phyloP scores from a whole-genome alignment of 768 basidiomycete genomes.

The Mrakia gelida region DNA sequence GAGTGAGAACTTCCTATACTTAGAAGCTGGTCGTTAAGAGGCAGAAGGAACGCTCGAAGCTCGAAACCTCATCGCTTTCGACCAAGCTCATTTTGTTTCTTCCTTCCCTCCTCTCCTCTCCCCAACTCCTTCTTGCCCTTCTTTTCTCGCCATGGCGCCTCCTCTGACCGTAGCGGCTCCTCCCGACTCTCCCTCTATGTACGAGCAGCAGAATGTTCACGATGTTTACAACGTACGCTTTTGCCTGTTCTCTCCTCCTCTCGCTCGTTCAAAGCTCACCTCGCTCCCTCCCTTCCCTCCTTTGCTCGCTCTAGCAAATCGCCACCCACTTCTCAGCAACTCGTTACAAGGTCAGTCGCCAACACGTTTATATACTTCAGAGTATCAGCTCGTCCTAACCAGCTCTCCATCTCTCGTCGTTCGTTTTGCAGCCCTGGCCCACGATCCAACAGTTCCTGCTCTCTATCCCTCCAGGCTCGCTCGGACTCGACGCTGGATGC shows the following conservation, averaged over 20 bases:
- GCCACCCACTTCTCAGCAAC: slow-evolving; percentile 83
- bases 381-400: too few relatives aligned
- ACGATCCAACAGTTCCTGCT: slow-evolving; percentile 71
- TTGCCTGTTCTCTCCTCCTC: not conserved
- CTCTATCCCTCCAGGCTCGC: slow-evolving; percentile 65
- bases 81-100: not conserved
- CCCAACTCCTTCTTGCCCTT: not conserved
- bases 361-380: too few relatives aligned
- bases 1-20: too few relatives aligned
- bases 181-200: slow-evolving; percentile 38
- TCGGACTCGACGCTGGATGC: slow-evolving; percentile 91
- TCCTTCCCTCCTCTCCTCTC: not conserved
- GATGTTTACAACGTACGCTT: slow-evolving; percentile 60
- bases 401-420: too few relatives aligned
- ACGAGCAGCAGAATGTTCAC: slow-evolving; percentile 76
- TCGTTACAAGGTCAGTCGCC: slow-evolving; percentile 65
- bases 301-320: slow-evolving; percentile 49
- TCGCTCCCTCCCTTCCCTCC: not conserved
- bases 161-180: slow-evolving; percentile 28
- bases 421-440: slow-evolving; percentile 79
- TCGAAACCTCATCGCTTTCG: too few relatives aligned
- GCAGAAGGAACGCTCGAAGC: too few relatives aligned
- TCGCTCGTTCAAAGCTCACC: not conserved
- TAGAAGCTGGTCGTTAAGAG: too few relatives aligned
- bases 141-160: slow-evolving; percentile 19